Percentiles rank a stretch among this genome's conserved stretches.
Evolutionary conservation across 345 rosid genomes (phyloP).

Genomic region (Combretum micranthum): DNA sequence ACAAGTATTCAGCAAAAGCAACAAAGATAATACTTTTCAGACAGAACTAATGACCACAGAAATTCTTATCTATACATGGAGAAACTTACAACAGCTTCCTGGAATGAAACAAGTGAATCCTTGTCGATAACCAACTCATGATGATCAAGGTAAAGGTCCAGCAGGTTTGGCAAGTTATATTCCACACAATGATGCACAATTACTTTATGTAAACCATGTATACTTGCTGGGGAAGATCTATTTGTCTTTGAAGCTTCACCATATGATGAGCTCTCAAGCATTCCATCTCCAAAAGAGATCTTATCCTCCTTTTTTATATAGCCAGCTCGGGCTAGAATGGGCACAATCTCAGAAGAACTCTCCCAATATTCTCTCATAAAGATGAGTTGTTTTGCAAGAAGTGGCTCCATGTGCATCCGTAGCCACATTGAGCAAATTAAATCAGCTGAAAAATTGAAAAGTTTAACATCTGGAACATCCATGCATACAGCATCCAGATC

Average conservation of each 20-base stretch:
- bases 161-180: constrained; percentile 71
- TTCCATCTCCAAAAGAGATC: constrained; percentile 32
- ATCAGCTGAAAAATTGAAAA: constrained; percentile 52
- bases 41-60: no score
- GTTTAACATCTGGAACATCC: constrained; percentile 73
- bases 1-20: no score
- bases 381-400: constrained; percentile 72
- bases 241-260: constrained; percentile 28
- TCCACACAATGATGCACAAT: constrained; percentile 56
- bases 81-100: constrained; percentile 86
- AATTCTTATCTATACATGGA: constrained; percentile 10
- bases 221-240: constrained; percentile 28
- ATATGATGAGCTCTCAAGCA: constrained; percentile 33
- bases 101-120: constrained; percentile 43
- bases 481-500: constrained; percentile 74
- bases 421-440: constrained; percentile 62
- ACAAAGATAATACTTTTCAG: no score
- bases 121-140: constrained; percentile 55
- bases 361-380: constrained; percentile 88
- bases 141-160: constrained; percentile 84
- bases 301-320: constrained; percentile 43
- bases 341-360: constrained; percentile 56
- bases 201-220: constrained; percentile 64
- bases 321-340: constrained; percentile 78
- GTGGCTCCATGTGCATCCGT: constrained; percentile 68